Percentiles rank a stretch among this genome's conserved stretches.
These are phyloP conservation scores for Parmelia sp. DNA, from an alignment of 495 filamentous ascomycete genomes.

Conservation along the genomic window DNA sequence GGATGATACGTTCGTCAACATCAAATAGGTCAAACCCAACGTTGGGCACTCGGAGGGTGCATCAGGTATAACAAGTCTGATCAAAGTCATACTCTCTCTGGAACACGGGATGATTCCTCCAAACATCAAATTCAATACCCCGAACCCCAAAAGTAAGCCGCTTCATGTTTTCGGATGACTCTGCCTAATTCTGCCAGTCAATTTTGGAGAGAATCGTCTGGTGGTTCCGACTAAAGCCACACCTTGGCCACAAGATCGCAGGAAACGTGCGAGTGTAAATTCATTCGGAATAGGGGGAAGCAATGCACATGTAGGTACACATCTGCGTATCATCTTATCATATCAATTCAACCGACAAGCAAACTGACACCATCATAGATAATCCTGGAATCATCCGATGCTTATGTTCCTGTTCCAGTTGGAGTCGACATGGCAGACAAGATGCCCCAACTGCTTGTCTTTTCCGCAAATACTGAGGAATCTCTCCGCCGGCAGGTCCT, in stretches of 20 bases:
- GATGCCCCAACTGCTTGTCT: neutral
- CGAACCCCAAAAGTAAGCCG: slow-evolving; percentile 29
- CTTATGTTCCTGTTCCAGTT: neutral
- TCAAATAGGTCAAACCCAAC: slow-evolving; percentile 34
- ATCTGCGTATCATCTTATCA: too few species aligned
- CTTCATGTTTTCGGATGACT: neutral
- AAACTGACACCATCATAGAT: slow-evolving; percentile 6
- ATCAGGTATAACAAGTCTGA: slow-evolving; percentile 33
- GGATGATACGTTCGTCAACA: slow-evolving; percentile 14
- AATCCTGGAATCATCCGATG: slow-evolving; percentile 18
- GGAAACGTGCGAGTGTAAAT: slow-evolving; percentile 28
- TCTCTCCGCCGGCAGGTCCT: slow-evolving; percentile 9
- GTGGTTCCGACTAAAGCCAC: slow-evolving; percentile 23
- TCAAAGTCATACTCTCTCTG: slow-evolving; percentile 34
- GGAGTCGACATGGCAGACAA: neutral
- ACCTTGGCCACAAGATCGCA: slow-evolving; percentile 31
- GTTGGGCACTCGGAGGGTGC: slow-evolving; percentile 39
- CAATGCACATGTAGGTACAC: slow-evolving; percentile 31
- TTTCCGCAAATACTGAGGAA: slow-evolving; percentile 11
- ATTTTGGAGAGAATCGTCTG: slow-evolving; percentile 26
- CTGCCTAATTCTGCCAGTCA: slow-evolving; percentile 22
- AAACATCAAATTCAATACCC: slow-evolving; percentile 31
- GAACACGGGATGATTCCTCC: slow-evolving; percentile 35
- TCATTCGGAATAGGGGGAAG: slow-evolving; percentile 33
- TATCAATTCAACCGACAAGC: slow-evolving; percentile 8